Conservation (phyloP, 148 eudicot species). For the Cornus suecica region DNA sequence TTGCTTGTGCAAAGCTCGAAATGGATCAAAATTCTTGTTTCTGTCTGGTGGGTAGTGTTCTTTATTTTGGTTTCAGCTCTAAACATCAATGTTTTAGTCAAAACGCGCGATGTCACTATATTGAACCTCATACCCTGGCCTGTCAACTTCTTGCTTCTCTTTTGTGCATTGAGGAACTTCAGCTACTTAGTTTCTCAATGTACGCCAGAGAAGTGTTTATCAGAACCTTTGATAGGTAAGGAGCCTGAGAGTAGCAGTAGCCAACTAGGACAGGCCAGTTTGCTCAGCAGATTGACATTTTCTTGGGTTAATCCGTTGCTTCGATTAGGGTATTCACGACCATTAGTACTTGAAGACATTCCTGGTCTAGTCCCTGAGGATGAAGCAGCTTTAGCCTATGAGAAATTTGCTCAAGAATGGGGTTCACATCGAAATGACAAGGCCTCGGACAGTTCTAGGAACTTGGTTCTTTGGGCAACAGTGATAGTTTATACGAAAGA, state of each 20-base stretch:
- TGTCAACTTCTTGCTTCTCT: conserved; percentile 42
- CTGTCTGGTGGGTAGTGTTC: conserved; percentile 49
- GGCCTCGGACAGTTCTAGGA: neutral
- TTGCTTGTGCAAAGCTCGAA: conserved; percentile 32
- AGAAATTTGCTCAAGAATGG: conserved; percentile 40
- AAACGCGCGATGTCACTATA: conserved; percentile 14
- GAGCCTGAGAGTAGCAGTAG: conserved; percentile 13
- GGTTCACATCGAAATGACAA: conserved; percentile 21
- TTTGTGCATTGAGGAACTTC: conserved; percentile 36
- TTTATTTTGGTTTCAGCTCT: conserved; percentile 41
- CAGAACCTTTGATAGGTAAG: conserved; percentile 45
- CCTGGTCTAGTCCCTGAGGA: conserved; percentile 52
- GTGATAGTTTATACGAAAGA: conserved; percentile 42
- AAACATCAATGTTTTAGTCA: conserved; percentile 25
- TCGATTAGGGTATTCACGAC: conserved; percentile 41
- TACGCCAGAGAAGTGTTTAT: conserved; percentile 13
- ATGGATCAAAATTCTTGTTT: conserved; percentile 30
- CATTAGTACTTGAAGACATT: conserved; percentile 49
- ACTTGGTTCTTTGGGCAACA: conserved; percentile 32
- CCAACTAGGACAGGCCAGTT: conserved; percentile 21
- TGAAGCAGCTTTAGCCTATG: conserved; percentile 46
- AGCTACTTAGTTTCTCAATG: conserved; percentile 11
- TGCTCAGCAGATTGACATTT: conserved; percentile 43
- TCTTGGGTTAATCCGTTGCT: conserved; percentile 63
- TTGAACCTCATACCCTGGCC: conserved; percentile 44